These are phyloP conservation scores for Dacryopinax primogenitus DNA, from an alignment of 768 basidiomycete genomes.

Conservation along the genomic window DNA sequence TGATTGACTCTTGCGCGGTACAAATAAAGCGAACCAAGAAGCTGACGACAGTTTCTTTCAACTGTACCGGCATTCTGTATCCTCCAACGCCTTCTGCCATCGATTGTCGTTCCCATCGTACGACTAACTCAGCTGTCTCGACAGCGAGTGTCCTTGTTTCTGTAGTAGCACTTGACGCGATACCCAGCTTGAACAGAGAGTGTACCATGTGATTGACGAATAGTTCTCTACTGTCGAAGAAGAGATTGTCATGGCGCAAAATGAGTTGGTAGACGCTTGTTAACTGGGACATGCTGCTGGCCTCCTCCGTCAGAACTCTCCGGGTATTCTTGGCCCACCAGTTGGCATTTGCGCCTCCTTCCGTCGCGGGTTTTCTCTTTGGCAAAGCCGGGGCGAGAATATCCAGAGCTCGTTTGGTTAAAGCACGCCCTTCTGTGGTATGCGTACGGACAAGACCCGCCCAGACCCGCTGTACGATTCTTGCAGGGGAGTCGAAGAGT, in stretches of 20 bases:
- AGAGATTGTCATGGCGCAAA: constrained; percentile 77
- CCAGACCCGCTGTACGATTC: constrained; percentile 87
- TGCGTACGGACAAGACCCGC: constrained; percentile 68
- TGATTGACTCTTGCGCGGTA: constrained; percentile 31
- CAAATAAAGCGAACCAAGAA: constrained; percentile 88
- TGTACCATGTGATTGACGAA: constrained; percentile 91
- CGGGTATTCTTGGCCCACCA: constrained; percentile 79
- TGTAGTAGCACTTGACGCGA: constrained; percentile 50
- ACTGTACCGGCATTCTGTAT: constrained; percentile 5
- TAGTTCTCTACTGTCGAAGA: constrained; percentile 82
- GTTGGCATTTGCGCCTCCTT: constrained; percentile 44
- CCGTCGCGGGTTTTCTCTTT: constrained; percentile 37
- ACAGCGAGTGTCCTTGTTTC: constrained; percentile 81
- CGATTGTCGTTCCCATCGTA: constrained; percentile 79
- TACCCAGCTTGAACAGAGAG: constrained; percentile 77
- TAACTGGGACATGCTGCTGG: constrained; percentile 48
- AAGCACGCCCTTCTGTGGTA: constrained; percentile 52
- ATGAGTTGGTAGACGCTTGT: constrained; percentile 85
- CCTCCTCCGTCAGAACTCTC: constrained; percentile 78
- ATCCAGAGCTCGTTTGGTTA: constrained; percentile 76
- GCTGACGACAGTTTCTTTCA: constrained; percentile 72
- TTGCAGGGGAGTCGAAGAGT: constrained; percentile 73
- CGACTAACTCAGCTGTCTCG: constrained; percentile 83
- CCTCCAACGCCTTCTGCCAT: constrained; percentile 19
- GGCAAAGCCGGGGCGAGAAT: constrained; percentile 75